phyloP scores from a whole-genome alignment of 805 yeast genomes.

The Candida qinlingensis region DNA sequence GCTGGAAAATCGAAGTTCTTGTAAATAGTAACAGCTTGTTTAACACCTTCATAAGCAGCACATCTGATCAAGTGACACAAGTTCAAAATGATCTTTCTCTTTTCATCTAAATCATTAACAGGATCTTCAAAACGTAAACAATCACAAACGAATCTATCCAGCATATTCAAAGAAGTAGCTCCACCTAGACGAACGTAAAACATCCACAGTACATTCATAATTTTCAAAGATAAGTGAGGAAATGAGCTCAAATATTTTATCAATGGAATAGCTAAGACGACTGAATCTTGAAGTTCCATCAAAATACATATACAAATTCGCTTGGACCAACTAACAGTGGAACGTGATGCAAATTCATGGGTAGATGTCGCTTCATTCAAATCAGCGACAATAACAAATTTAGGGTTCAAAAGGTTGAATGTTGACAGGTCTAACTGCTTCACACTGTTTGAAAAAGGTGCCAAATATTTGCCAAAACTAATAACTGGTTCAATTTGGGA shows the following conservation, averaged over 20 bases:
- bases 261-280: slow-evolving; percentile 4
- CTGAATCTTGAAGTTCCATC: background rate
- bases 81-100: slow-evolving; percentile 14
- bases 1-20: slow-evolving; percentile 14
- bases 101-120: slow-evolving; percentile 1
- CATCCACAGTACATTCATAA: slow-evolving; percentile 27
- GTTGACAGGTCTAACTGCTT: slow-evolving; percentile 14
- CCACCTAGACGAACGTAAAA: slow-evolving; percentile 18
- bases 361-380: background rate
- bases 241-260: slow-evolving; percentile 7
- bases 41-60: slow-evolving; percentile 9
- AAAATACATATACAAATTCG: slow-evolving; percentile 9
- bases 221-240: slow-evolving; percentile 22
- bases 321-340: slow-evolving; percentile 13
- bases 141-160: slow-evolving; percentile 1
- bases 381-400: background rate
- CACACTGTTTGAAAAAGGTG: slow-evolving; percentile 1
- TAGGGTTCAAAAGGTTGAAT: slow-evolving; percentile 11
- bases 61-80: slow-evolving; percentile 22
- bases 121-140: background rate
- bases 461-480: slow-evolving; percentile 14
- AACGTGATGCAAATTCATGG: background rate
- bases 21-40: slow-evolving; percentile 17
- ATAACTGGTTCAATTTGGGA: slow-evolving; percentile 8
- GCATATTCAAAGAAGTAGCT: background rate